Evolutionary conservation across 176 grass and related monocot species (phyloP).

Genomic region (Musa troglodytarum): DNA sequence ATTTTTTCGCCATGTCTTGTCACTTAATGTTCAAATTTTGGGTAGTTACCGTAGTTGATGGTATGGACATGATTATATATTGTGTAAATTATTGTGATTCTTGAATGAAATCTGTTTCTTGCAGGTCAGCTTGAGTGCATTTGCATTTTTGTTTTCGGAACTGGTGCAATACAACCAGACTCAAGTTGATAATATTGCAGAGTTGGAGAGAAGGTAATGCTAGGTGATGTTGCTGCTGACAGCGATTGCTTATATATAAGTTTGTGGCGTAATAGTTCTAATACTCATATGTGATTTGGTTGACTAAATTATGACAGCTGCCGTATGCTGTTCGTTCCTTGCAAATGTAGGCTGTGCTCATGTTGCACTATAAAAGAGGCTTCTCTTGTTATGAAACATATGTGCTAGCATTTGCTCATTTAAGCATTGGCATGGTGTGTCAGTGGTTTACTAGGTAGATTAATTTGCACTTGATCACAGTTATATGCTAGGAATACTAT

Average conservation of each 20-base stretch:
- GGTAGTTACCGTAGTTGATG: neutral
- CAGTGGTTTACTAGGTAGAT: neutral
- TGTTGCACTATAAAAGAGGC: neutral
- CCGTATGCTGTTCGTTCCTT: neutral
- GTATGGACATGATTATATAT: neutral
- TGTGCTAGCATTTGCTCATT: neutral
- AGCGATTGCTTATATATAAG: neutral
- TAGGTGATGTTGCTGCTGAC: neutral
- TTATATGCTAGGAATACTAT: too few species aligned
- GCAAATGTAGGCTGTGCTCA: neutral
- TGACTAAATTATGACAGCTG: neutral
- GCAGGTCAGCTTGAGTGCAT: conserved; percentile 96
- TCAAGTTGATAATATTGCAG: conserved; percentile 94
- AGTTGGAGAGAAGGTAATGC: conserved; percentile 77
- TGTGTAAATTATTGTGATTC: conserved; percentile 5
- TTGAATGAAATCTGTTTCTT: conserved; percentile 15
- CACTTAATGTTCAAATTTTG: neutral
- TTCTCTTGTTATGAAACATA: too few species aligned
- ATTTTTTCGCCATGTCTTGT: neutral
- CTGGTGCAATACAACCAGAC: conserved; percentile 97
- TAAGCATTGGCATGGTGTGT: neutral
- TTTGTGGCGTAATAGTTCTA: neutral
- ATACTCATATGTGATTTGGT: neutral
- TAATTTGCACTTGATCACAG: too few species aligned
- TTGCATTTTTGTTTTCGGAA: conserved; percentile 96